phyloP scores from a whole-genome alignment of 208 protist genomes.

The Leishmania major region DNA sequence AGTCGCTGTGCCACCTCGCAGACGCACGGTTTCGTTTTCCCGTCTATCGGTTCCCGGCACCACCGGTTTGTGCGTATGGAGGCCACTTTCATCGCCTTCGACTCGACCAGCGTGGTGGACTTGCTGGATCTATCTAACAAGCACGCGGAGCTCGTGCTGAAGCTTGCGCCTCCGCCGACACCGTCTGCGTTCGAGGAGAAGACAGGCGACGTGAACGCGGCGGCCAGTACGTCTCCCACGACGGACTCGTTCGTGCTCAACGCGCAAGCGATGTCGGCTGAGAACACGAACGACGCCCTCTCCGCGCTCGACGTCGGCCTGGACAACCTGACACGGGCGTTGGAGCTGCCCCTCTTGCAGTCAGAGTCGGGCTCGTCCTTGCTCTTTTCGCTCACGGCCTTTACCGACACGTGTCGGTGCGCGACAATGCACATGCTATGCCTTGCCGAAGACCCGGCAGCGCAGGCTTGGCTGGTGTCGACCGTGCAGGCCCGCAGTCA shows the following conservation, averaged over 20 bases:
- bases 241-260: conserved; percentile 71
- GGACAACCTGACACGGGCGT: conserved; percentile 69
- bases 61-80: conserved; percentile 76
- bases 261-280: conserved; percentile 48
- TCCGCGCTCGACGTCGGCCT: conserved; percentile 82
- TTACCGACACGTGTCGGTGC: conserved; percentile 67
- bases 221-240: conserved; percentile 24
- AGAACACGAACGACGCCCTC: conserved; percentile 78
- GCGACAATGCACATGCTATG: conserved; percentile 82
- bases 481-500: conserved; percentile 69
- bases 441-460: conserved; percentile 71
- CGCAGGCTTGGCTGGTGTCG: conserved; percentile 74
- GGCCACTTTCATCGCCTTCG: conserved; percentile 80
- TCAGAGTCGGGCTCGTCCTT: conserved; percentile 79
- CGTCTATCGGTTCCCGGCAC: conserved; percentile 35
- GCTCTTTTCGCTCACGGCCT: conserved; percentile 81
- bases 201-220: conserved; percentile 27
- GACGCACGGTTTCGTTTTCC: conserved; percentile 41
- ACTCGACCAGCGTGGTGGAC: conserved; percentile 70
- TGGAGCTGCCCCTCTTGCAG: conserved; percentile 60
- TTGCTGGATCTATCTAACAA: conserved; percentile 81
- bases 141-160: conserved; percentile 70
- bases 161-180: conserved; percentile 56
- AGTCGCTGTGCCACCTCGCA: conserved; percentile 22
- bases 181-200: conserved; percentile 57